Conservation (phyloP, 129 eudicot genomes). For the Escallonia herrerae region DNA sequence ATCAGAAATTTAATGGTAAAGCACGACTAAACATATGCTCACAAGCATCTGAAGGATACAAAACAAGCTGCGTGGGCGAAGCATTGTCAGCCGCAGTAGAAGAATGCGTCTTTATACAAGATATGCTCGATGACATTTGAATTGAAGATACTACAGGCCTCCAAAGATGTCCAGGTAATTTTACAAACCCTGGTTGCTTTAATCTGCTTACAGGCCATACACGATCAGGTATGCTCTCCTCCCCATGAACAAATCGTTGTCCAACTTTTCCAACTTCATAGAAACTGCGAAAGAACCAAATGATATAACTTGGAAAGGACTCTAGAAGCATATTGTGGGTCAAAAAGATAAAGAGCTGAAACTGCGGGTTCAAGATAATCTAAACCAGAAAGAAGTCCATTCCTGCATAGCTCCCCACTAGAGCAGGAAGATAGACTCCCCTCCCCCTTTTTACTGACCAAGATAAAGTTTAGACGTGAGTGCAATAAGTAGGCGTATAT, state of each 20-base stretch:
- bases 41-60: conserved; percentile 61
- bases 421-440: no score
- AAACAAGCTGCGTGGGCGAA: conserved; percentile 29
- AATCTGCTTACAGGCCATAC: conserved; percentile 41
- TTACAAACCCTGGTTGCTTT: conserved; percentile 16
- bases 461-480: no score
- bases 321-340: neutral
- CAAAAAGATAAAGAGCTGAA: no score
- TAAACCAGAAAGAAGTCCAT: no score
- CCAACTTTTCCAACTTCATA: conserved; percentile 40
- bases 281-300: conserved; percentile 28
- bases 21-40: neutral
- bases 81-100: conserved; percentile 23
- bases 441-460: no score
- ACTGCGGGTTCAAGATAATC: no score
- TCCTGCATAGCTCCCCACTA: no score
- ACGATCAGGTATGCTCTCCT: conserved; percentile 28
- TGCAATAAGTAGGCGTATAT: no score
- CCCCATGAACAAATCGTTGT: conserved; percentile 18
- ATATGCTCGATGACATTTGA: conserved; percentile 45
- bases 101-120: conserved; percentile 38
- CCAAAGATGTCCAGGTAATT: conserved; percentile 37
- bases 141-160: conserved; percentile 25
- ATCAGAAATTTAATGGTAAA: no score
- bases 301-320: neutral